Percentiles rank a stretch among this genome's conserved stretches.
phyloP scores from a whole-genome alignment of 805 yeast species.

The Starmerella tilneyi region DNA sequence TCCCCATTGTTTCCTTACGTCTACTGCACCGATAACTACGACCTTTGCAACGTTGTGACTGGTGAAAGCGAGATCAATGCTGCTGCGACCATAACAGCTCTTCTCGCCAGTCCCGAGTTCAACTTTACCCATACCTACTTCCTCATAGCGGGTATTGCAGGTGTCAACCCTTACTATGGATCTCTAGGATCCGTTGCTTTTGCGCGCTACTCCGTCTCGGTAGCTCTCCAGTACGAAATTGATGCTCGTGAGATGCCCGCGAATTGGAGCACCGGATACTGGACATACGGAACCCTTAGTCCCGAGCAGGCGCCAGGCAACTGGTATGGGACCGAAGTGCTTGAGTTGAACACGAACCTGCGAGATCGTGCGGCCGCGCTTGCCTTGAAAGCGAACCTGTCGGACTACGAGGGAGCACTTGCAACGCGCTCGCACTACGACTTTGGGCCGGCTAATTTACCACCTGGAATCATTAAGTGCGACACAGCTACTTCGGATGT shows the following conservation, averaged over 20 bases:
- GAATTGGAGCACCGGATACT: conserved; percentile 55
- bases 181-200: conserved; percentile 53
- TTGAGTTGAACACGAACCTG: conserved; percentile 49
- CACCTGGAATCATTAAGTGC: conserved; percentile 43
- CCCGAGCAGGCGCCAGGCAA: conserved; percentile 44
- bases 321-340: conserved; percentile 56
- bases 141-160: conserved; percentile 56
- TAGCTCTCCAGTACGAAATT: conserved; percentile 48
- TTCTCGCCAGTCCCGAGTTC: conserved; percentile 44
- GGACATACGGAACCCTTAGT: conserved; percentile 42
- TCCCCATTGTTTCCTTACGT: conserved; percentile 50
- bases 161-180: conserved; percentile 47
- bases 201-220: conserved; percentile 52
- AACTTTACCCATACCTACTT: conserved; percentile 53
- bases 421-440: conserved; percentile 41
- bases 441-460: conserved; percentile 40
- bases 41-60: conserved; percentile 52
- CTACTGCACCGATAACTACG: conserved; percentile 44
- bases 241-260: conserved; percentile 37
- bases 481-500: conserved; percentile 53
- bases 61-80: conserved; percentile 65
- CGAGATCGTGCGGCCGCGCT: conserved; percentile 48
- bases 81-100: conserved; percentile 47
- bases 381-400: conserved; percentile 36
- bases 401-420: conserved; percentile 39